phyloP scores from a whole-genome alignment of 73 alveolate genomes.

The Blepharisma stoltei region DNA sequence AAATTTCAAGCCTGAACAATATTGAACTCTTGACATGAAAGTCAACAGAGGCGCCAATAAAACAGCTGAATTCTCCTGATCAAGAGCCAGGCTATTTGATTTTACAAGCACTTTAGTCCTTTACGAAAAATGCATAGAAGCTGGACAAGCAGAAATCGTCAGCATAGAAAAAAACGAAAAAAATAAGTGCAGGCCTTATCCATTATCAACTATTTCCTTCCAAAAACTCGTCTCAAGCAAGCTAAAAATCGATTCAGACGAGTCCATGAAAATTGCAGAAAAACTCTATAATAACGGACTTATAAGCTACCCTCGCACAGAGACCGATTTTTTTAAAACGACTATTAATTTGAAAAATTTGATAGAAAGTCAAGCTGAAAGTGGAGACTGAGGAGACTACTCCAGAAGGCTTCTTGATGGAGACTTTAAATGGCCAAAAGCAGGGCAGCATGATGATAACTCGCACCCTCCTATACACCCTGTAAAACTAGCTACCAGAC shows the following conservation, averaged over 20 bases:
- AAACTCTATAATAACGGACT: slow-evolving; percentile 92
- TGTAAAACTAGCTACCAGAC: slow-evolving; percentile 74
- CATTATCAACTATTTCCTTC: slow-evolving; percentile 94
- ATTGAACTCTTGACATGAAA: slow-evolving; percentile 87
- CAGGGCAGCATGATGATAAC: slow-evolving; percentile 95
- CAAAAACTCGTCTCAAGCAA: slow-evolving; percentile 82
- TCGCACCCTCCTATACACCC: slow-evolving; percentile 99
- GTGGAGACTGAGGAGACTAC: slow-evolving; percentile 84
- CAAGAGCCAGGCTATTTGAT: slow-evolving; percentile 80
- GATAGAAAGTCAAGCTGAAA: slow-evolving; percentile 50
- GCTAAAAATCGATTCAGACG: slow-evolving; percentile 86
- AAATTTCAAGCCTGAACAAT: slow-evolving; percentile 91
- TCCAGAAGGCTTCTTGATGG: slow-evolving; percentile 65
- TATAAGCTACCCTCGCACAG: slow-evolving; percentile 99
- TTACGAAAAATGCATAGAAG: slow-evolving; percentile 61
- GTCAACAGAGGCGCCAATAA: slow-evolving; percentile 35
- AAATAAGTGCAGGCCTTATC: slow-evolving; percentile 70
- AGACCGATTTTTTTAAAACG: slow-evolving; percentile 89
- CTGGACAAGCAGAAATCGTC: slow-evolving; percentile 43
- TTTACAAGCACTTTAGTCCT: slow-evolving; percentile 56
- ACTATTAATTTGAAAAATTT: slow-evolving; percentile 54
- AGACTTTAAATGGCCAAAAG: slow-evolving; percentile 80
- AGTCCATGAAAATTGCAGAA: slow-evolving; percentile 97
- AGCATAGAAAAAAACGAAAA: slow-evolving; percentile 32
- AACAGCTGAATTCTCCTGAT: slow-evolving; percentile 65